Evolutionary conservation across 2,329 filamentous ascomycete species (phyloP), one percentile per base, ranked within the genome.

Genomic region (Didymella pomorum): DNA sequence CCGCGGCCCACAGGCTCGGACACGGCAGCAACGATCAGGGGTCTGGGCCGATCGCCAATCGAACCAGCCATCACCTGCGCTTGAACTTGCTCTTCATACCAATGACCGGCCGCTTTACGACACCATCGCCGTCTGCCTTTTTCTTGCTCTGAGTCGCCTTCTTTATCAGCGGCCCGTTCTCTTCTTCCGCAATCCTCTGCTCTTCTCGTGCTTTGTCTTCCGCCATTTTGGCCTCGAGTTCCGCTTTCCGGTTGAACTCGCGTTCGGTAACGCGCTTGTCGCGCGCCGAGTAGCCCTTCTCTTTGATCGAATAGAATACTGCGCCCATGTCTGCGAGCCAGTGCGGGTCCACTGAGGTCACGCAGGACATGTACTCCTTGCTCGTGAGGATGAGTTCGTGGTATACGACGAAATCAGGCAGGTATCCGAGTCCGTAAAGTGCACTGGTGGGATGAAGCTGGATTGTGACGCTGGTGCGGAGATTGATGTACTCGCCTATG

Each of bases 311-410:
- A 78, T 98, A 99, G 77, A 99, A 99, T 0, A 99, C 95, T 1
- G 93, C 95, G 31, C 96, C 95, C 6, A 99, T 83, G 74, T 99
- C 95, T 7, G 95, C 95, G 39, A 99, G 86, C 95, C 95, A 99
- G 74, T 96, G 92, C 51, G 95, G 94, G 75, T 99, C 95, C 1
- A 99, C 95, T 1, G 92, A 87, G 4, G 95, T 99, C 10, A 99
- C 95, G 4, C 92, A 97, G 3, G 92, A 96, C 88, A 99, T 97
- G 81, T 98, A 99, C 75, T 98, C 95, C 75, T 97, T 97, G 56
- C 89, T 92, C 0, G 95, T 99, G 60, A 99, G 86, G 69, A 99
- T 97, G 58, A 99, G 86, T 78, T 99, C 95, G 81, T 99, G 95
- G 78, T 99, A 99, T 41, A 99, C 88, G 51, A 99, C 92, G 72